Evolutionary conservation across 2,329 filamentous ascomycete species (phyloP), one percentile per base, ranked within the genome.

Genomic region (Plenodomus biglobosus): DNA sequence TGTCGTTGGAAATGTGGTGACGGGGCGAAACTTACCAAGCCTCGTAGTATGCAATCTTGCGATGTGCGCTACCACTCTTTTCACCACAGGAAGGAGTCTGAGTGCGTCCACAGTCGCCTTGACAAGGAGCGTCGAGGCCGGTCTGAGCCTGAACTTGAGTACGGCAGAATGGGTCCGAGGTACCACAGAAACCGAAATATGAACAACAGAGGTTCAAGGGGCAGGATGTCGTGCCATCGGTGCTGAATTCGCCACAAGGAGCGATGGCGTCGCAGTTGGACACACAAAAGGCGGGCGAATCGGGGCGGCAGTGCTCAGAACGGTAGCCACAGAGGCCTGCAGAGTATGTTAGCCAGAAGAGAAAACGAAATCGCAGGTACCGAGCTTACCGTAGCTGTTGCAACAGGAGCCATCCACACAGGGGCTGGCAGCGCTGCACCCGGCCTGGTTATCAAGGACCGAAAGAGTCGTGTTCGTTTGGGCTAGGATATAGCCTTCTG

Each of bases 101-200:
- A 5, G 39, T 42, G n/a, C 24, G 35, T 17, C 41, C 45, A n/a
- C 50, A 56, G 17, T 40, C 50, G 35, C 47, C 46, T 37, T 53
- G 50, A 21, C 50, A 53, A 15, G 50, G 27, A 6, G 27, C 27
- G 11, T 35, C 15, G 40, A 42, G 20, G 22, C 34, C 27, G n/a
- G 40, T 15, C 15, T 42, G 40, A 36, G 44, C 21, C 1, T 34
- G 44, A 10, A 46, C 40, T 18, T 30, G n/a, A 8, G 46, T 48
- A 13, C 43, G 47, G 38, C 46, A 53, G 36, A 60, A 63, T 2
- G 48, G 27, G 8, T 49, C 75, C 1, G 65, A 74, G 22, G 50
- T 48, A 11, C 69, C 71, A 8, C 75, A 77, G 45, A 63, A 61
- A 1, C 73, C 73, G 1, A 73, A 65, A 38, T 76, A 73, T 5